Percentiles rank a stretch among this genome's conserved stretches.
These are phyloP conservation scores for Ilex aquifolium DNA, from an alignment of 257 asterid species.

Conservation along the genomic window DNA sequence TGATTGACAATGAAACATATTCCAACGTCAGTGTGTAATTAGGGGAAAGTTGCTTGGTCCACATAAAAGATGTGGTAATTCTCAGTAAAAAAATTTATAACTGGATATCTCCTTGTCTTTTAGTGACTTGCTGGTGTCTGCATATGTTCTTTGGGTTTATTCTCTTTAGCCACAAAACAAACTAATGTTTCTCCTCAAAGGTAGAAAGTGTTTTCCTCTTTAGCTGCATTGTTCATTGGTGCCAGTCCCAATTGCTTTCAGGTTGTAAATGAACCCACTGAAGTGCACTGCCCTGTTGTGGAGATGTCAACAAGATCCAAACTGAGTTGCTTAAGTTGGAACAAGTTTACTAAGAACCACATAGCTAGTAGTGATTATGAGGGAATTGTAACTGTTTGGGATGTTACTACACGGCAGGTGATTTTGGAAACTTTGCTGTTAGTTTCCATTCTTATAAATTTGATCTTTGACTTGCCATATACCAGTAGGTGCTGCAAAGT, in stretches of 20 bases:
- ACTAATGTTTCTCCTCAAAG: too few relatives aligned
- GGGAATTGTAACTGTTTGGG: conserved; percentile 51
- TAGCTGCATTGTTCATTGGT: conserved; percentile 2
- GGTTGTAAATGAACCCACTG: conserved; percentile 43
- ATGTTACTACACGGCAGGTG: conserved; percentile 41
- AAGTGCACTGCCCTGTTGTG: conserved; percentile 39
- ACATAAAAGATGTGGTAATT: too few relatives aligned
- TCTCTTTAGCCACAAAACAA: too few relatives aligned
- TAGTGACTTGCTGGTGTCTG: too few relatives aligned
- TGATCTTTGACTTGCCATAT: background rate
- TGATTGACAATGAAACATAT: too few relatives aligned
- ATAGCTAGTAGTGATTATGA: conserved; percentile 48
- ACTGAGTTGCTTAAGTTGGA: conserved; percentile 50
- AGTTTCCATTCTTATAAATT: background rate
- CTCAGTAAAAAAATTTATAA: too few relatives aligned
- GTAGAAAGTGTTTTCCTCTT: background rate
- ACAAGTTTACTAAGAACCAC: conserved; percentile 33
- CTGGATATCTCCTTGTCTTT: too few relatives aligned
- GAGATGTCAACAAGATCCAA: conserved; percentile 43
- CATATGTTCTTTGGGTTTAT: too few relatives aligned
- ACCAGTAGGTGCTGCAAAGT: background rate
- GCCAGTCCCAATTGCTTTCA: conserved; percentile 9
- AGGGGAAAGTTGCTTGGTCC: too few relatives aligned
- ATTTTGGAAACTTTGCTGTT: background rate
- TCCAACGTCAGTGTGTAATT: too few relatives aligned